A percentile compares a stretch with the other conserved stretches of the same genome.
Conservation (phyloP, 2,329 filamentous ascomycete species). For the Hypoxylon sp. region DNA sequence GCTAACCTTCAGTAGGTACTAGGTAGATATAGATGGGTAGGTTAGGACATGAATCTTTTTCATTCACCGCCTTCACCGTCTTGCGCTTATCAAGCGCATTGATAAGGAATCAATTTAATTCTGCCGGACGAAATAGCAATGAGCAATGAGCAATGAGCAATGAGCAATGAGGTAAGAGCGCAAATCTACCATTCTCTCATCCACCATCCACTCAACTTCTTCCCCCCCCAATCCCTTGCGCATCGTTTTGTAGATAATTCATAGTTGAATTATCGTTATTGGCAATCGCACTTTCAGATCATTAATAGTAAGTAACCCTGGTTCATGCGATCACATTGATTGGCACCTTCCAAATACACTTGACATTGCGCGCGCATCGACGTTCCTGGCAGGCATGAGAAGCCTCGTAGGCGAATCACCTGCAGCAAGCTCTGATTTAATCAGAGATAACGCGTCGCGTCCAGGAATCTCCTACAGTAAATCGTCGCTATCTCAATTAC, state of each 20-base stretch:
- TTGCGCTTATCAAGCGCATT: background rate
- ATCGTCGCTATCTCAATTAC: constrained; percentile 2
- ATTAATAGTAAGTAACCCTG: background rate
- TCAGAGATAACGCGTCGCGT: background rate
- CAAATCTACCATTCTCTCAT: too few relatives aligned
- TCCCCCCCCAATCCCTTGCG: background rate
- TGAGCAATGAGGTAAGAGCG: too few relatives aligned
- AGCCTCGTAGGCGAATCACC: background rate
- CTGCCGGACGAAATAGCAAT: background rate
- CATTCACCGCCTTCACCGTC: constrained; percentile 15
- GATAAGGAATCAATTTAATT: background rate
- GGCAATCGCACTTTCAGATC: background rate
- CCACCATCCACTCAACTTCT: background rate
- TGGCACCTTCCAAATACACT: too few relatives aligned
- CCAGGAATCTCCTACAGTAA: background rate
- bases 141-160: too few relatives aligned
- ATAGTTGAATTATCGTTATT: background rate
- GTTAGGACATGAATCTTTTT: too few relatives aligned
- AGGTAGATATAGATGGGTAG: too few relatives aligned
- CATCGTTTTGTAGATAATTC: background rate
- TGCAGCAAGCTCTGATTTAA: background rate
- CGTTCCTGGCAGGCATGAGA: background rate
- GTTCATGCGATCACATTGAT: background rate
- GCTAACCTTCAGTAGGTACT: constrained; percentile 12
- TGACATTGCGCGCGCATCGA: background rate